These are phyloP conservation scores for Bombardia bombarda DNA, from an alignment of 495 filamentous ascomycete species.

Conservation along the genomic window DNA sequence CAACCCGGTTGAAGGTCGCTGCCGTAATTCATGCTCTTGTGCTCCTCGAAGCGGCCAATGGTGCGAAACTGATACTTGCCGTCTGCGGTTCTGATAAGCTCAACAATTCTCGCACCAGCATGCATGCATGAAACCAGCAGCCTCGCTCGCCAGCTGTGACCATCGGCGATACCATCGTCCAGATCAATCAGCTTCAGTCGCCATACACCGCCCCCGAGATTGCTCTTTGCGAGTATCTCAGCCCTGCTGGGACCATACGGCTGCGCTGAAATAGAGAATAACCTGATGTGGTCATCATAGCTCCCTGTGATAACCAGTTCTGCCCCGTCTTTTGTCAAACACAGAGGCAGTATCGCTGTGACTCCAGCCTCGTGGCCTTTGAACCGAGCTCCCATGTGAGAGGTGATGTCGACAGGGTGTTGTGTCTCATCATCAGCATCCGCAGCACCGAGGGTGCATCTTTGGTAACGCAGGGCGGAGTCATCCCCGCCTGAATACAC, in stretches of 20 bases:
- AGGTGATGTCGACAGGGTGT: too few species aligned
- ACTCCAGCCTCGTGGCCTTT: slow-evolving; percentile 73
- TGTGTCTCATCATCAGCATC: too few species aligned
- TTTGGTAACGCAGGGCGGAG: slow-evolving; percentile 31
- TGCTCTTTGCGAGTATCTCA: slow-evolving; percentile 50
- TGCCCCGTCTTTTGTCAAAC: slow-evolving; percentile 26
- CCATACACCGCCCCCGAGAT: slow-evolving; percentile 88
- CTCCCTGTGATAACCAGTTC: slow-evolving; percentile 73
- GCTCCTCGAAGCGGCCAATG: slow-evolving; percentile 70
- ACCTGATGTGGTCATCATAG: slow-evolving; percentile 79
- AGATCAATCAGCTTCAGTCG: slow-evolving; percentile 55
- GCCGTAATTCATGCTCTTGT: slow-evolving; percentile 94
- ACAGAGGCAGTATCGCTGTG: slow-evolving; percentile 71
- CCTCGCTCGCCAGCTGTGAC: slow-evolving; percentile 28
- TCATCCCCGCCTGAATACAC: slow-evolving; percentile 69
- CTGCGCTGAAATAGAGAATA: slow-evolving; percentile 44
- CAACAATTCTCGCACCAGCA: slow-evolving; percentile 64
- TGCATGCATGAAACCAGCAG: slow-evolving; percentile 93
- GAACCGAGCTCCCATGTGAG: slow-evolving; percentile 26
- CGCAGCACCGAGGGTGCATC: slow-evolving; percentile 11
- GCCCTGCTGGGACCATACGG: slow-evolving; percentile 15
- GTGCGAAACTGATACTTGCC: slow-evolving; percentile 56
- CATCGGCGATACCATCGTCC: slow-evolving; percentile 2
- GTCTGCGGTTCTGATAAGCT: slow-evolving; percentile 14
- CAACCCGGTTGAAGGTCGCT: slow-evolving; percentile 56